phyloP scores from a whole-genome alignment of 2,329 filamentous ascomycete genomes.

The Capronia americana region DNA sequence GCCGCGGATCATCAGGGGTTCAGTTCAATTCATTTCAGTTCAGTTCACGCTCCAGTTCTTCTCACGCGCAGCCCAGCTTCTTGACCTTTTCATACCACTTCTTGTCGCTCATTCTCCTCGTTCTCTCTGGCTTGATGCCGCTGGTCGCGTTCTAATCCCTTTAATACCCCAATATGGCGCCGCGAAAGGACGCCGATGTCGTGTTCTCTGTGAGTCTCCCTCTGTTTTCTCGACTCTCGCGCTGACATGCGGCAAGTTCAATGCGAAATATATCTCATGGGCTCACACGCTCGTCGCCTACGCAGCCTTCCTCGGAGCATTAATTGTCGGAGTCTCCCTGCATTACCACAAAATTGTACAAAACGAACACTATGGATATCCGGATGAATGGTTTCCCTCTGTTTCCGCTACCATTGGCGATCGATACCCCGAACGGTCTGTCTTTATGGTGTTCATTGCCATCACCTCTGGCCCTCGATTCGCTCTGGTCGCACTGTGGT shows the following conservation, averaged over 20 bases:
- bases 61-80: background rate
- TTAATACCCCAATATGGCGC: conserved; percentile 57
- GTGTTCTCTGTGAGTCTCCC: conserved; percentile 60
- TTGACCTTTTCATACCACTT: conserved; percentile 15
- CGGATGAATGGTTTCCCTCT: conserved; percentile 94
- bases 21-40: background rate
- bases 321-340: conserved; percentile 78
- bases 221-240: conserved; percentile 33
- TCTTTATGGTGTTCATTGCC: conserved; percentile 97
- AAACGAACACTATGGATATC: conserved; percentile 95
- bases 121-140: conserved; percentile 25
- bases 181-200: conserved; percentile 68
- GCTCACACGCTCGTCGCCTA: conserved; percentile 85
- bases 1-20: conserved; percentile 23
- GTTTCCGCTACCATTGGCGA: conserved; percentile 97
- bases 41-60: background rate
- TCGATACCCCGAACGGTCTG: conserved; percentile 91
- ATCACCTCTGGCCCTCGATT: conserved; percentile 94
- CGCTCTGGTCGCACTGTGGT: conserved; percentile 88
- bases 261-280: conserved; percentile 90
- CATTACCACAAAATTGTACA: conserved; percentile 98
- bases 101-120: conserved; percentile 33
- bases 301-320: conserved; percentile 80
- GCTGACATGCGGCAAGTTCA: conserved; percentile 61
- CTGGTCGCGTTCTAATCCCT: conserved; percentile 34